A percentile compares a stretch with the other conserved stretches of the same genome.
phyloP scores from a whole-genome alignment of 2,329 filamentous ascomycete species.

The Aspergillus sp. region DNA sequence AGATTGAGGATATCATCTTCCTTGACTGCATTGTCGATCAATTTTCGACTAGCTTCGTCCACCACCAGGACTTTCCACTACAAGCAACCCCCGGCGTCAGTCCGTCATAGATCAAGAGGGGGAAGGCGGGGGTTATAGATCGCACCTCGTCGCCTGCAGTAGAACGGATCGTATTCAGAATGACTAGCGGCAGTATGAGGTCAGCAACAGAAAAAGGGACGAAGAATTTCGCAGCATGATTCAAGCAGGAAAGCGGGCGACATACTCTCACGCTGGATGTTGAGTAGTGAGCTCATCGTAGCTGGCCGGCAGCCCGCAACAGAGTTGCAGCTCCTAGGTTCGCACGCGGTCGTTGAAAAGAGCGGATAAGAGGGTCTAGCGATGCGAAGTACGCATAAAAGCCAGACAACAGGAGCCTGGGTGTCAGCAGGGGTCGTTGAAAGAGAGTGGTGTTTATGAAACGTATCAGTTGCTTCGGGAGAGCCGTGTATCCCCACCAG shows the following conservation, averaged over 20 bases:
- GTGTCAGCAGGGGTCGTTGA: constrained; percentile 3
- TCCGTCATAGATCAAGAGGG: constrained; percentile 30
- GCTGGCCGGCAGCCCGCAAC: constrained; percentile 41
- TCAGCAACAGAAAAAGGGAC: background rate
- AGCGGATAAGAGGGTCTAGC: constrained; percentile 3
- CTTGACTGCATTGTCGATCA: constrained; percentile 88
- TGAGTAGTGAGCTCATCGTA: constrained; percentile 84
- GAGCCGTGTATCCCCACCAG: constrained; percentile 25
- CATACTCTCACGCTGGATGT: constrained; percentile 79
- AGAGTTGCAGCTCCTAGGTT: constrained; percentile 25
- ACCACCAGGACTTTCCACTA: constrained; percentile 97
- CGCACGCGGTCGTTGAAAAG: constrained; percentile 18
- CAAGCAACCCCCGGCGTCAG: constrained; percentile 29
- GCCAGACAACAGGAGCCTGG: background rate
- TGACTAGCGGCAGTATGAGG: constrained; percentile 55
- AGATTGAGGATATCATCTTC: constrained; percentile 97
- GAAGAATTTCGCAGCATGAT: background rate
- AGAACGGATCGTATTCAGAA: constrained; percentile 73
- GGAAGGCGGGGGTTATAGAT: constrained; percentile 32
- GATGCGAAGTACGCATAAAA: constrained; percentile 1
- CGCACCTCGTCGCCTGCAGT: constrained; percentile 80
- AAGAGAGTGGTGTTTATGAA: constrained; percentile 27
- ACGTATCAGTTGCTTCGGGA: constrained; percentile 26
- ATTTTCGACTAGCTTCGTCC: constrained; percentile 79
- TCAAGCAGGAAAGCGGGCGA: constrained; percentile 2